Percentiles rank a stretch among this genome's conserved stretches.
Evolutionary conservation across 805 yeast genomes (phyloP).

Genomic region (Ogataea pilisensis): DNA sequence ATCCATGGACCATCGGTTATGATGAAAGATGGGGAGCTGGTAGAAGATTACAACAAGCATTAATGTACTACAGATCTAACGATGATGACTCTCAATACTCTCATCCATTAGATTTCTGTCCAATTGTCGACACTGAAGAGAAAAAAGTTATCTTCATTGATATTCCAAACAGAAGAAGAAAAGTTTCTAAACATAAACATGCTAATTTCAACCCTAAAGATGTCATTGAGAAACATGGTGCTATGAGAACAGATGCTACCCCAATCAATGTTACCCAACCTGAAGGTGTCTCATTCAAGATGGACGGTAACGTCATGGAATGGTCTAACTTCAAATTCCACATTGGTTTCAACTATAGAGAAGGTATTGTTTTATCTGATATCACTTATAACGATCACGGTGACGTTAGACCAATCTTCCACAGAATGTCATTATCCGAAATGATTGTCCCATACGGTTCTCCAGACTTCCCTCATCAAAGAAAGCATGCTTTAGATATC

Average conservation of each 20-base stretch:
- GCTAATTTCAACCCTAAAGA: slow-evolving; percentile 68
- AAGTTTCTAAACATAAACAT: slow-evolving; percentile 63
- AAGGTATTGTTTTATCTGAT: slow-evolving; percentile 76
- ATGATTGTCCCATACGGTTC: slow-evolving; percentile 85
- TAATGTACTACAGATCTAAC: slow-evolving; percentile 69
- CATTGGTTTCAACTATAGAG: slow-evolving; percentile 81
- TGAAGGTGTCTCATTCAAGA: slow-evolving; percentile 73
- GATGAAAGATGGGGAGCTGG: slow-evolving; percentile 73
- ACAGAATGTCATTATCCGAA: slow-evolving; percentile 72
- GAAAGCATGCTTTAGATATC: slow-evolving; percentile 82
- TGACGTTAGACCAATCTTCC: slow-evolving; percentile 67
- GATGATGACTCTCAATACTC: slow-evolving; percentile 69
- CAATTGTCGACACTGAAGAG: slow-evolving; percentile 72
- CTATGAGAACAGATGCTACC: slow-evolving; percentile 57
- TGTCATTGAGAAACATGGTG: slow-evolving; percentile 56
- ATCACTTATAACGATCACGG: slow-evolving; percentile 74
- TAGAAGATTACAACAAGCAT: slow-evolving; percentile 73
- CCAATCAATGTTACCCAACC: slow-evolving; percentile 76
- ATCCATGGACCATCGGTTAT: slow-evolving; percentile 64
- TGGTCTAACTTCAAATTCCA: slow-evolving; percentile 80
- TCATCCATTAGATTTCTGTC: slow-evolving; percentile 78
- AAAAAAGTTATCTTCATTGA: slow-evolving; percentile 69
- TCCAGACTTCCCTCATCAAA: slow-evolving; percentile 76
- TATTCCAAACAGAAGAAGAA: slow-evolving; percentile 71
- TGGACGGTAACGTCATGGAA: slow-evolving; percentile 63